These are phyloP conservation scores for Aulographum hederae DNA, from an alignment of 2,329 filamentous ascomycete species.

Conservation along the genomic window DNA sequence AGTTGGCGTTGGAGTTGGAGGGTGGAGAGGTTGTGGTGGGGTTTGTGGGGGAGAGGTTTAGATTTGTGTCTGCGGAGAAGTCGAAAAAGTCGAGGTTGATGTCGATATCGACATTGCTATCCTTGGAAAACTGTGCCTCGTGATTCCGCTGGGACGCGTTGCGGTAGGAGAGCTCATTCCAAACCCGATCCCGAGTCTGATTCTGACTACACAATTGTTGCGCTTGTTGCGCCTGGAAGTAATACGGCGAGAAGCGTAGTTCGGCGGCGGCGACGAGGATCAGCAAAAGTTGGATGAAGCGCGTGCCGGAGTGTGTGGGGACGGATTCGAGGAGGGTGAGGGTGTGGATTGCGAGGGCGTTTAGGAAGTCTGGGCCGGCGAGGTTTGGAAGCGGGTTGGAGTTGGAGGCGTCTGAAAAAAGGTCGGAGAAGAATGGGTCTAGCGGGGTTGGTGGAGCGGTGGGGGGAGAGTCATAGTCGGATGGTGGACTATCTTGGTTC, in stretches of 20 bases:
- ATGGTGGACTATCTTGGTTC: too few relatives aligned
- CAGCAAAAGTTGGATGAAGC: conserved; percentile 34
- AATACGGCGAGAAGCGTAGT: conserved; percentile 25
- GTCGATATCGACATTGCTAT: background rate
- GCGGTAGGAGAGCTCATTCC: too few relatives aligned
- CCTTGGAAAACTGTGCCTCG: too few relatives aligned
- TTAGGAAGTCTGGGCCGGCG: conserved; percentile 32
- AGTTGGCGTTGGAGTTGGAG: too few relatives aligned
- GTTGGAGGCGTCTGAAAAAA: conserved; percentile 2
- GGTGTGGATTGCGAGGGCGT: conserved; percentile 31
- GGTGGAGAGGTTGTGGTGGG: too few relatives aligned
- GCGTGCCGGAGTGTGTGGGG: conserved; percentile 32
- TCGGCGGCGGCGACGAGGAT: conserved; percentile 32
- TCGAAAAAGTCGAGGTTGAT: conserved; percentile 15
- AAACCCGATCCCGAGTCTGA: too few relatives aligned
- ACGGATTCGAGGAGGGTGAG: conserved; percentile 30
- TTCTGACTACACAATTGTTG: too few relatives aligned
- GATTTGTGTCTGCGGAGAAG: conserved; percentile 14
- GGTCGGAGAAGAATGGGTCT: conserved; percentile 10
- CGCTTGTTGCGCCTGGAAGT: too few relatives aligned
- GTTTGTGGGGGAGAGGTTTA: too few relatives aligned
- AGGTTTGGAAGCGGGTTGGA: conserved; percentile 12
- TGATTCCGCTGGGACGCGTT: too few relatives aligned
- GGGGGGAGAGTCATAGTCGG: background rate
- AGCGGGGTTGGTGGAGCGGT: conserved; percentile 11